These are phyloP conservation scores for Candida krabiensis DNA, from an alignment of 805 yeast species.

Conservation along the genomic window DNA sequence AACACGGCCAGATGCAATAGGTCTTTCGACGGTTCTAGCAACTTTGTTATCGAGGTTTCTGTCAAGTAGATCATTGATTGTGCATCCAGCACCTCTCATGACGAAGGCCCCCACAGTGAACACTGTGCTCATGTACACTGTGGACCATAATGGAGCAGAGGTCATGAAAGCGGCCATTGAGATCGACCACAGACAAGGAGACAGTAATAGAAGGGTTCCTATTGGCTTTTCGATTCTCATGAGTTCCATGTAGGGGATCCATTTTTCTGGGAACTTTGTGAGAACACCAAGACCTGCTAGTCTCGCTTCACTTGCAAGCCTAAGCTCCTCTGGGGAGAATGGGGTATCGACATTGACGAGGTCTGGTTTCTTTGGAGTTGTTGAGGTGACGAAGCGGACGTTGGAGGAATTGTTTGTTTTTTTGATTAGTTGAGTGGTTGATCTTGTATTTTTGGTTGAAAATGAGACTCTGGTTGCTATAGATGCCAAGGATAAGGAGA, in stretches of 20 bases:
- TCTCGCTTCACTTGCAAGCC: constrained; percentile 53
- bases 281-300: constrained; percentile 48
- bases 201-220: constrained; percentile 81
- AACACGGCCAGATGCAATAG: constrained; percentile 88
- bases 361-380: background rate
- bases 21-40: constrained; percentile 84
- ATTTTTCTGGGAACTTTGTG: constrained; percentile 61
- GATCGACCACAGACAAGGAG: constrained; percentile 93
- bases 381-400: background rate
- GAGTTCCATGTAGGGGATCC: constrained; percentile 89
- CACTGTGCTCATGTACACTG: constrained; percentile 60
- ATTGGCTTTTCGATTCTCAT: constrained; percentile 93
- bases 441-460: background rate
- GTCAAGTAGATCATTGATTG: constrained; percentile 88
- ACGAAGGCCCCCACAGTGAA: constrained; percentile 84
- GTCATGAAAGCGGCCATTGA: constrained; percentile 80
- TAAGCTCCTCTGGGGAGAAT: constrained; percentile 42
- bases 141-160: constrained; percentile 65
- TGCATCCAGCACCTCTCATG: constrained; percentile 98
- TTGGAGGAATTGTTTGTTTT: constrained; percentile 1
- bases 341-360: constrained; percentile 13
- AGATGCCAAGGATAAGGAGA: too few relatives aligned
- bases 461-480: background rate
- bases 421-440: background rate
- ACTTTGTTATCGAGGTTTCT: constrained; percentile 81